Percentiles rank a stretch among this genome's conserved stretches.
Conservation (phyloP, 345 rosid genomes). For the Raphanus raphanistrum region DNA sequence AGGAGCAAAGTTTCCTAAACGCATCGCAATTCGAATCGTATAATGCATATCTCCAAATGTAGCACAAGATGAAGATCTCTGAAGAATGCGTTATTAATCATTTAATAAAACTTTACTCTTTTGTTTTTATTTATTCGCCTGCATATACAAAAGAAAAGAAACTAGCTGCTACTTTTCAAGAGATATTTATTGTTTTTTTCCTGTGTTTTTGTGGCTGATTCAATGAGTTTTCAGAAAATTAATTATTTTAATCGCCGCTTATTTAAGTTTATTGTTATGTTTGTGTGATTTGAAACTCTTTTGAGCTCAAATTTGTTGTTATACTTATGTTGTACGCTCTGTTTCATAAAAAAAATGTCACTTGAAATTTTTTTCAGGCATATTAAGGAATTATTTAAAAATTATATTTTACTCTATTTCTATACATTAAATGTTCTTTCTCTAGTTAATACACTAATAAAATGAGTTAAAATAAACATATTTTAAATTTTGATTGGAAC, state of each 20-base stretch:
- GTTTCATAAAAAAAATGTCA: too few species aligned
- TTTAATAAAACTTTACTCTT: neutral
- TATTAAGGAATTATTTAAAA: too few species aligned
- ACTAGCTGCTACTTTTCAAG: neutral
- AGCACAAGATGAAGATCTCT: constrained; percentile 35
- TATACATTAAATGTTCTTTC: too few species aligned
- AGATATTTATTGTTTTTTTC: constrained; percentile 10
- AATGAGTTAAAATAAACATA: too few species aligned
- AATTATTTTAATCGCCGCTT: constrained; percentile 11
- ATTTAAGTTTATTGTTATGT: neutral
- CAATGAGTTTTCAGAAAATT: constrained; percentile 26
- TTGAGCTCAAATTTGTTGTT: constrained; percentile 15
- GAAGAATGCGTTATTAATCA: constrained; percentile 13
- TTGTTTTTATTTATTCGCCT: constrained; percentile 23
- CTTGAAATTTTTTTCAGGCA: too few species aligned
- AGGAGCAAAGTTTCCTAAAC: constrained; percentile 59
- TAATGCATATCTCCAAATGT: constrained; percentile 44
- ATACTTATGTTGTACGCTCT: neutral
- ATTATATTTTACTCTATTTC: too few species aligned
- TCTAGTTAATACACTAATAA: too few species aligned
- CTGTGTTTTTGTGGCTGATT: constrained; percentile 25
- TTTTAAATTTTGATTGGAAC: too few species aligned
- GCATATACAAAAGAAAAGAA: constrained; percentile 18
- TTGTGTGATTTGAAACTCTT: constrained; percentile 25
- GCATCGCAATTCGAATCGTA: constrained; percentile 61